A percentile compares a stretch with the other conserved stretches of the same genome.
Evolutionary conservation across 495 filamentous ascomycete genomes (phyloP).

Genomic region (Neurospora tetraspora): DNA sequence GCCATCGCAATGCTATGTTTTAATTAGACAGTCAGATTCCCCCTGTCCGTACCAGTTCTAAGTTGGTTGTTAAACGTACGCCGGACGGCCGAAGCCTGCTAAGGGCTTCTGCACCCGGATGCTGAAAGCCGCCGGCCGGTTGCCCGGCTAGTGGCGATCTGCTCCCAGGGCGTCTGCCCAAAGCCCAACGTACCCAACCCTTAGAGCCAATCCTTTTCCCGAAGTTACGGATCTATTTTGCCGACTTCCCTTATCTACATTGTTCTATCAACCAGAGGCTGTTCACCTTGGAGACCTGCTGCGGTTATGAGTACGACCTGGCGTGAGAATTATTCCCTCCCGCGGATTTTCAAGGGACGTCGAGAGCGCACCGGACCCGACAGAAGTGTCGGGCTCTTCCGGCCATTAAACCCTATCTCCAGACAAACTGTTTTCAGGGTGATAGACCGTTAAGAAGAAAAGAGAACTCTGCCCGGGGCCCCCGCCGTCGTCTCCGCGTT

Average conservation of each 20-base stretch:
- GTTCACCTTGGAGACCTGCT: conserved; percentile 64
- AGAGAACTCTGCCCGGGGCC: conserved; percentile 58
- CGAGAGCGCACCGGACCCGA: conserved; percentile 53
- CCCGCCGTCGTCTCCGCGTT: conserved; percentile 53
- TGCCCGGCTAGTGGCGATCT: conserved; percentile 39
- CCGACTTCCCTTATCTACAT: conserved; percentile 64
- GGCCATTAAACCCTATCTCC: conserved; percentile 48
- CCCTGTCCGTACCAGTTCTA: conserved; percentile 30
- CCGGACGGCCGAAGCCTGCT: conserved; percentile 26
- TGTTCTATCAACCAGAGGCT: conserved; percentile 67
- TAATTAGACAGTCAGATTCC: conserved; percentile 70
- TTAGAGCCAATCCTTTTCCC: conserved; percentile 66
- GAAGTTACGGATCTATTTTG: conserved; percentile 67
- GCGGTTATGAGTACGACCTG: conserved; percentile 59
- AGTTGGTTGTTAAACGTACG: conserved; percentile 28
- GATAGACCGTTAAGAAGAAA: conserved; percentile 54
- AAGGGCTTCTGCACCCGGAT: conserved; percentile 22
- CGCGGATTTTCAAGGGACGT: conserved; percentile 62
- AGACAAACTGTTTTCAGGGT: conserved; percentile 51
- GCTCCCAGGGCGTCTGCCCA: conserved; percentile 44
- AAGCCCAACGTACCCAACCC: conserved; percentile 46
- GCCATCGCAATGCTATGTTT: conserved; percentile 54
- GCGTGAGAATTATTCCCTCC: conserved; percentile 58
- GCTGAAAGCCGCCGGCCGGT: conserved; percentile 23
- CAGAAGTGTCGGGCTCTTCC: conserved; percentile 56